Conservation (phyloP, 305 asterid species). For the Nicotiana rustica region DNA sequence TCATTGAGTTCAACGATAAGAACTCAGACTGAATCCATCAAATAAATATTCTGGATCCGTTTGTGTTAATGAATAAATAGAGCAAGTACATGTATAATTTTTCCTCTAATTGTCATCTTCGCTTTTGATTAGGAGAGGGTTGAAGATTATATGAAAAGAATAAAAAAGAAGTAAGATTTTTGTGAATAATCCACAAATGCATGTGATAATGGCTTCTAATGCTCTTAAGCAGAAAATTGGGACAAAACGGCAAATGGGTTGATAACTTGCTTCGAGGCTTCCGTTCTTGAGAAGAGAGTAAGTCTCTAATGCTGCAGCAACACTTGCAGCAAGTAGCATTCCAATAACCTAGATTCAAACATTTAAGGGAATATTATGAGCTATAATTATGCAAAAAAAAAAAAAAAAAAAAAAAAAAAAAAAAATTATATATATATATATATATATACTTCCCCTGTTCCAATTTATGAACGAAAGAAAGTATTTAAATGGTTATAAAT, state of each 20-base stretch:
- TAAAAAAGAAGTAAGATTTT: constrained; percentile 18
- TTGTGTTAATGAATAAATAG: not conserved
- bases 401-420: too few relatives aligned
- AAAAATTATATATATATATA: too few relatives aligned
- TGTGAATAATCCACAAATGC: constrained; percentile 25
- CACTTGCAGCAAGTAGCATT: constrained; percentile 26
- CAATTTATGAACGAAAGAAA: too few relatives aligned
- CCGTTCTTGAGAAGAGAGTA: not conserved
- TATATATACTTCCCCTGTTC: too few relatives aligned
- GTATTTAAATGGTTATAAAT: too few relatives aligned
- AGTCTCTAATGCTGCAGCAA: constrained; percentile 6
- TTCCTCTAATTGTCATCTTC: constrained; percentile 10
- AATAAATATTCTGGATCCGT: too few relatives aligned
- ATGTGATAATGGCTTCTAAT: constrained; percentile 15
- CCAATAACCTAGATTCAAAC: not conserved
- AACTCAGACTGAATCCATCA: too few relatives aligned
- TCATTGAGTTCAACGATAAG: too few relatives aligned
- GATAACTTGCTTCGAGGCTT: constrained; percentile 21
- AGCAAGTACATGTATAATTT: too few relatives aligned
- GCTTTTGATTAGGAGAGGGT: constrained; percentile 21
- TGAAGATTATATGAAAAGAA: constrained; percentile 28
- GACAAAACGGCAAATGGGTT: constrained; percentile 25
- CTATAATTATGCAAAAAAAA: not conserved
- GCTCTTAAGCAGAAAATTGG: constrained; percentile 7
- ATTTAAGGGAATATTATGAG: not conserved